Evolutionary conservation across 192 early-diverging fungal species (phyloP).

Genomic region (Phlyctochytrium arcticum): DNA sequence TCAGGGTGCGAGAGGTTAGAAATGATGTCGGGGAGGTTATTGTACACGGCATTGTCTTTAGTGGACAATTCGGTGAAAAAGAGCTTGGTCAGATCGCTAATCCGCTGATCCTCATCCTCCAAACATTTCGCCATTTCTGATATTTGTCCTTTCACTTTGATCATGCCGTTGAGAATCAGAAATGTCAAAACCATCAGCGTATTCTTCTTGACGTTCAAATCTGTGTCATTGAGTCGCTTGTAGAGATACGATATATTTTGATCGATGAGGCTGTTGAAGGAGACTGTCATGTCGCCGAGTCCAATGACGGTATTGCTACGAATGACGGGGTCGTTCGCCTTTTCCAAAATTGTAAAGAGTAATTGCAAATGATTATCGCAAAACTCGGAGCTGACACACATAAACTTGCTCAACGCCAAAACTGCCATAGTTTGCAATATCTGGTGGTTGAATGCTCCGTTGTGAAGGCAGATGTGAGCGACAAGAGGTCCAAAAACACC

Average conservation of each 20-base stretch:
- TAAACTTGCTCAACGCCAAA: conserved; percentile 89
- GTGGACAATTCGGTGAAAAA: conserved; percentile 95
- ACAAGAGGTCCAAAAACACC: conserved; percentile 78
- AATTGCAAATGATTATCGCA: conserved; percentile 91
- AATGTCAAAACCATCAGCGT: conserved; percentile 98
- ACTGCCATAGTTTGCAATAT: conserved; percentile 85
- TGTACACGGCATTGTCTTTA: conserved; percentile 99
- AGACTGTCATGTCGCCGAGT: conserved; percentile 97
- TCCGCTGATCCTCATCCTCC: conserved; percentile 74
- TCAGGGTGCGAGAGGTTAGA: conserved; percentile 71
- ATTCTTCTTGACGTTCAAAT: conserved; percentile 86
- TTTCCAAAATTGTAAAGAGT: conserved; percentile 84
- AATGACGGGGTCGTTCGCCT: conserved; percentile 77
- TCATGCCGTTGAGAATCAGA: conserved; percentile 97
- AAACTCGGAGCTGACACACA: conserved; percentile 94
- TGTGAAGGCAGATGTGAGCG: conserved; percentile 73
- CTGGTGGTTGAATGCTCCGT: conserved; percentile 77
- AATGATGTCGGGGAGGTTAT: conserved; percentile 98
- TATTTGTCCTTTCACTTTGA: conserved; percentile 98
- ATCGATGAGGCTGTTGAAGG: conserved; percentile 95
- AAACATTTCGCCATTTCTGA: conserved; percentile 98
- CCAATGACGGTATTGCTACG: conserved; percentile 95
- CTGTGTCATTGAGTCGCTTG: conserved; percentile 76
- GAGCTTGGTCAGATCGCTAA: conserved; percentile 86
- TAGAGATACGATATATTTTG: conserved; percentile 95